Conservation (phyloP, 176 grass and related monocot genomes). For the Echinochloa phyllopogon region DNA sequence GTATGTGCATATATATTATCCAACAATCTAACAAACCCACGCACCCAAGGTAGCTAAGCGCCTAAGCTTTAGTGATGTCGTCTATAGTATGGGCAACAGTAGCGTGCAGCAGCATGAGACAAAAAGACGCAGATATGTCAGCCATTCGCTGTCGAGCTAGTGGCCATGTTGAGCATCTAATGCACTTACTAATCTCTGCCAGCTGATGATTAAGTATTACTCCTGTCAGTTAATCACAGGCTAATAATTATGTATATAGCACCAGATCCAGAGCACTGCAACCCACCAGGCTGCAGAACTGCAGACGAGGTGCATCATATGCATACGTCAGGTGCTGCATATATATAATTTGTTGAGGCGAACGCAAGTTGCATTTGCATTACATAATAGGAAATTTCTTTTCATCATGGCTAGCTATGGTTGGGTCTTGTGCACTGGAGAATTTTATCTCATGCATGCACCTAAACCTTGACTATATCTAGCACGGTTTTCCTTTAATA, state of each 20-base stretch:
- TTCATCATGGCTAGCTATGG: constrained; percentile 7
- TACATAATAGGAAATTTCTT: not conserved
- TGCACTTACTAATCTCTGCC: not conserved
- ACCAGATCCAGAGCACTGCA: constrained; percentile 32
- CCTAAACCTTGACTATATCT: not conserved
- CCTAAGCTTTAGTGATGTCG: constrained; percentile 25
- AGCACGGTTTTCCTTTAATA: not conserved
- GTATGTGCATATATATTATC: not conserved
- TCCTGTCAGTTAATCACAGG: not conserved
- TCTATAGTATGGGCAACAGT: constrained; percentile 20
- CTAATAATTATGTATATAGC: not conserved
- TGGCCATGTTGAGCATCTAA: constrained; percentile 39
- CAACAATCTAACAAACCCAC: constrained; percentile 15
- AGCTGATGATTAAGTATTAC: not conserved
- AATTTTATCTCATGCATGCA: constrained; percentile 32
- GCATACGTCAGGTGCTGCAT: not conserved
- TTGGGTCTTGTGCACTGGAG: constrained; percentile 15
- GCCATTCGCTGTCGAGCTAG: constrained; percentile 20
- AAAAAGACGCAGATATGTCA: constrained; percentile 28
- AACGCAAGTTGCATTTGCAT: constrained; percentile 29
- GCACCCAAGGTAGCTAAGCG: not conserved
- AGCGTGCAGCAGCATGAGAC: constrained; percentile 50
- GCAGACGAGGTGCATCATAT: not conserved
- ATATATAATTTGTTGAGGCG: not conserved
- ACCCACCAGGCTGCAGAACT: not conserved